Percentiles rank a stretch among this genome's conserved stretches.
Evolutionary conservation across 208 protist species (phyloP).

Genomic region (Trypanosoma vivax): DNA sequence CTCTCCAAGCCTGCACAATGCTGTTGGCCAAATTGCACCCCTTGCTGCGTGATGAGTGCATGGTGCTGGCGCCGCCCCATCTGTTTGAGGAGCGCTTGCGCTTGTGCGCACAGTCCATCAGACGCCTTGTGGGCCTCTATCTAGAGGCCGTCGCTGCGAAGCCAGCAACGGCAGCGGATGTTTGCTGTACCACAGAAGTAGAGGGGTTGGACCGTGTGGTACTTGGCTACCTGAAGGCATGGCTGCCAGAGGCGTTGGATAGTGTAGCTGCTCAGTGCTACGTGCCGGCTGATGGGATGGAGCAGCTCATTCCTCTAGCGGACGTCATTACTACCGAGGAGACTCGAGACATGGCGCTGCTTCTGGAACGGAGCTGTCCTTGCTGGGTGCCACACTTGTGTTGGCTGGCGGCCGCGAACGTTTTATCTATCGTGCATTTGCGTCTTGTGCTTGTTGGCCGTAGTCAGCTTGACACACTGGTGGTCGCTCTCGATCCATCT

Average conservation of each 20-base stretch:
- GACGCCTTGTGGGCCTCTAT: slow-evolving; percentile 1
- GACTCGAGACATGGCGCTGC: background rate
- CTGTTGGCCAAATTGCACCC: slow-evolving; percentile 52
- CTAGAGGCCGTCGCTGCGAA: slow-evolving; percentile 4
- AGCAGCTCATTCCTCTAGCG: background rate
- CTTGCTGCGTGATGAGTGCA: slow-evolving; percentile 35
- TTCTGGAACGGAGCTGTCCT: slow-evolving; percentile 3
- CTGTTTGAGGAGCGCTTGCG: slow-evolving; percentile 28
- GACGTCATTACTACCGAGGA: background rate
- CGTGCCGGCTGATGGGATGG: too few relatives aligned
- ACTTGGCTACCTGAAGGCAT: slow-evolving; percentile 21
- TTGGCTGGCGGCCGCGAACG: slow-evolving; percentile 10
- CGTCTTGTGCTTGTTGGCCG: background rate
- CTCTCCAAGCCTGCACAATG: slow-evolving; percentile 67
- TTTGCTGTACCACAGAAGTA: background rate
- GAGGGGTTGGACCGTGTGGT: slow-evolving; percentile 10
- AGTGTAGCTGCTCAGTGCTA: background rate
- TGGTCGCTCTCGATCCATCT: background rate
- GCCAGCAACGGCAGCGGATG: slow-evolving; percentile 1
- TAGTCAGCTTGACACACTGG: background rate
- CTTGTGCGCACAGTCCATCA: background rate
- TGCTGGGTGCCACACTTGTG: slow-evolving; percentile 15
- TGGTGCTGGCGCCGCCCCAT: slow-evolving; percentile 39
- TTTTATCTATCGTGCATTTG: slow-evolving; percentile 14
- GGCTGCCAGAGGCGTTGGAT: slow-evolving; percentile 24